phyloP scores from a whole-genome alignment of 2,329 filamentous ascomycete species.

The Fusarium euwallaceae region DNA sequence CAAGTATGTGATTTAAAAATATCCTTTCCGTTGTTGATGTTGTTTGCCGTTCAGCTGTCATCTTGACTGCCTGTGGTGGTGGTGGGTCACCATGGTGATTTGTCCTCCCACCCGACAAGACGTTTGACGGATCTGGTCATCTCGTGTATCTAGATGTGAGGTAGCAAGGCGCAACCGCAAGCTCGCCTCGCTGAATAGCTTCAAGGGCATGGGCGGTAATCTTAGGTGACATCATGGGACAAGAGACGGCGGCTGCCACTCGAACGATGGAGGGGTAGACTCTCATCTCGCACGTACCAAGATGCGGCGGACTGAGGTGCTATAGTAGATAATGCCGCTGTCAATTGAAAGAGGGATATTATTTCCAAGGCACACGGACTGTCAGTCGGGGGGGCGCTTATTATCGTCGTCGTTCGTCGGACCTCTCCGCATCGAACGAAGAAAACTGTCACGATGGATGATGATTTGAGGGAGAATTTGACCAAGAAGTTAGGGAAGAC shows the following conservation, averaged over 20 bases:
- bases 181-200: slow-evolving; percentile 19
- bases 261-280: slow-evolving; percentile 27
- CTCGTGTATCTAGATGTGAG: slow-evolving; percentile 1
- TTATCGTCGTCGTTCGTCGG: not conserved
- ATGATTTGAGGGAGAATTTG: not conserved
- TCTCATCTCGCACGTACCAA: slow-evolving; percentile 21
- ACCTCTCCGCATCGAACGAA: slow-evolving; percentile 13
- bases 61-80: not conserved
- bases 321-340: slow-evolving; percentile 21
- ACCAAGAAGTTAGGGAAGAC: not conserved
- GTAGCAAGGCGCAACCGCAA: slow-evolving; percentile 14
- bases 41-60: not conserved
- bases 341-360: not conserved
- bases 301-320: not conserved
- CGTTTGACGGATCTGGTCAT: slow-evolving; percentile 5
- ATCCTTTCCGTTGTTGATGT: not conserved
- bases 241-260: slow-evolving; percentile 14
- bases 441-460: not conserved
- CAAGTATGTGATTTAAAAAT: not conserved
- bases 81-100: slow-evolving; percentile 15
- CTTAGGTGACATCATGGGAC: slow-evolving; percentile 35
- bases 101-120: not conserved
- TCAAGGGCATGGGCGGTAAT: slow-evolving; percentile 33
- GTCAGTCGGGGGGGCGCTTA: slow-evolving; percentile 4
- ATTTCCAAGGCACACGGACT: slow-evolving; percentile 15